Conservation (phyloP, 2,329 filamentous ascomycete species). For the Didymella arachidicola region DNA sequence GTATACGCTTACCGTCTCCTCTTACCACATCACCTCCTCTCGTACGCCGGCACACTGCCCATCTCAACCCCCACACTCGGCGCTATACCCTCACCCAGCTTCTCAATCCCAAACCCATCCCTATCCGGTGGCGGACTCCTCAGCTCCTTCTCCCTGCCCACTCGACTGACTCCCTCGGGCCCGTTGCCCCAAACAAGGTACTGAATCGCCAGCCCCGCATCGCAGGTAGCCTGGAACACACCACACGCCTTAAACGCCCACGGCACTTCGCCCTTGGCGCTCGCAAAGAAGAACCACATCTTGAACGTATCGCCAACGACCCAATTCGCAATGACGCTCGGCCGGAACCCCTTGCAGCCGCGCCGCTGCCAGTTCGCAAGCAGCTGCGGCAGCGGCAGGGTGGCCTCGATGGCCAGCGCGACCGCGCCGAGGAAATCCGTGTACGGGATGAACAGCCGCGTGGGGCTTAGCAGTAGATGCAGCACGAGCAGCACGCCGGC, state of each 20-base stretch:
- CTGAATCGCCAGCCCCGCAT: constrained; percentile 76
- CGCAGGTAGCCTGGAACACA: constrained; percentile 80
- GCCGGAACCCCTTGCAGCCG: constrained; percentile 78
- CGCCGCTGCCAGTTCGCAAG: constrained; percentile 71
- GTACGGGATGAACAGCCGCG: constrained; percentile 69
- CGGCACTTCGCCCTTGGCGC: constrained; percentile 71
- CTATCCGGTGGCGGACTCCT: constrained; percentile 34
- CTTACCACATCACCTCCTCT: constrained; percentile 22
- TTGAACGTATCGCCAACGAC: constrained; percentile 83
- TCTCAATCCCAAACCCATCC: constrained; percentile 25
- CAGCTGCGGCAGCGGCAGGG: constrained; percentile 82
- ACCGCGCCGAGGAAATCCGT: constrained; percentile 73
- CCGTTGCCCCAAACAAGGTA: constrained; percentile 59
- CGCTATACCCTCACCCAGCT: constrained; percentile 18
- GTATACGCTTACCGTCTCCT: not conserved
- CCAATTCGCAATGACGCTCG: constrained; percentile 80
- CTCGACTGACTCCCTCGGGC: constrained; percentile 19
- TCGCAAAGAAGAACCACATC: constrained; percentile 79
- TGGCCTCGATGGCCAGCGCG: constrained; percentile 81
- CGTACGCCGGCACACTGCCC: constrained; percentile 30
- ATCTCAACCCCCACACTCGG: constrained; percentile 30
- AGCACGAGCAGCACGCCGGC: constrained; percentile 66
- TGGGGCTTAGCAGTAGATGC: constrained; percentile 71
- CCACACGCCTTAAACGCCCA: constrained; percentile 83
- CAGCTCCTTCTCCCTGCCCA: constrained; percentile 32